Conservation (phyloP, 306 rosid genomes). For the Herpetospermum pedunculosum region DNA sequence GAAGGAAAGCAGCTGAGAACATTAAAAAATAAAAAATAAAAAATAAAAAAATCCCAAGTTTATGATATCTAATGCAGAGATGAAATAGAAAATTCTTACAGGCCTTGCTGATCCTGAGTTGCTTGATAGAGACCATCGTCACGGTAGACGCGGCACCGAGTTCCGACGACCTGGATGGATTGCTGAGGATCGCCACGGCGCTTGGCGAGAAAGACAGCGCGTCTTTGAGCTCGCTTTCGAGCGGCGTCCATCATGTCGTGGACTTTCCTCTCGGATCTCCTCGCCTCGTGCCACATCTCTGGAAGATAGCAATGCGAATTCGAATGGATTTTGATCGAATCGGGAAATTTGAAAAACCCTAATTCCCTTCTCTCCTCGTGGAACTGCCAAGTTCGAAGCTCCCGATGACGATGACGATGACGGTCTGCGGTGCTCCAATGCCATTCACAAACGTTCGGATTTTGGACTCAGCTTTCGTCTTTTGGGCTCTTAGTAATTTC, state of each 20-base stretch:
- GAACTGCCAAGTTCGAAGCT: not conserved
- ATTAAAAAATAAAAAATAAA: not conserved
- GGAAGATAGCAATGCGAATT: not conserved
- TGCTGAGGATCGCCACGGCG: constrained; percentile 97
- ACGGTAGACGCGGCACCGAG: constrained; percentile 71
- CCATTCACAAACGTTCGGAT: not conserved
- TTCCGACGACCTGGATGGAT: constrained; percentile 62
- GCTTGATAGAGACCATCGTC: constrained; percentile 94
- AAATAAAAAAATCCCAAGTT: not conserved
- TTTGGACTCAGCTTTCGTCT: not conserved
- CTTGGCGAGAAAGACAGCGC: constrained; percentile 83
- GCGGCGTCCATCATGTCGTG: constrained; percentile 99
- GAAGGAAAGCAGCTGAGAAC: not conserved
- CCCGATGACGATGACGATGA: not conserved
- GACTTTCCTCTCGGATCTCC: constrained; percentile 95
- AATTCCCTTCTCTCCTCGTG: not conserved
- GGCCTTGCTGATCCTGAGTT: constrained; percentile 92
- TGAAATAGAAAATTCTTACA: constrained; percentile 34
- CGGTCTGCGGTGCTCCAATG: not conserved
- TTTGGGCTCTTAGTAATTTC: not conserved
- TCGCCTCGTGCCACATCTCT: constrained; percentile 96
- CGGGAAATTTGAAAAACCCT: not conserved
- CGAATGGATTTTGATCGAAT: not conserved
- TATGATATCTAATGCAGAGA: not conserved
- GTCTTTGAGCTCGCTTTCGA: constrained; percentile 88